Conservation (phyloP, 1,139 yeast species). For the Hyphopichia burtonii region DNA sequence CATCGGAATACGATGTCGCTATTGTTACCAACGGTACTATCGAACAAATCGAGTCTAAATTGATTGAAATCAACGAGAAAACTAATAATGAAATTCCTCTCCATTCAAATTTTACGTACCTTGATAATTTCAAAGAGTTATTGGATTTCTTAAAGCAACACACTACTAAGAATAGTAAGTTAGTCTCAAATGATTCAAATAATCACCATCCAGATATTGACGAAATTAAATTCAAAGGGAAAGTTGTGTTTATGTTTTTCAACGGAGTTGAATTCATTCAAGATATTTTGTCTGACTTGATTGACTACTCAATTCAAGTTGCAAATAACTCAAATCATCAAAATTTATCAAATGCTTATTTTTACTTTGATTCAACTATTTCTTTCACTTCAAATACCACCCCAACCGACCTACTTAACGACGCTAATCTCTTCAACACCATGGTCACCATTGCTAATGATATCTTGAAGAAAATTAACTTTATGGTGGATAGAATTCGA, state of each 20-base stretch:
- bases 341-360: conserved; percentile 22
- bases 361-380: conserved; percentile 35
- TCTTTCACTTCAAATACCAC: conserved; percentile 8
- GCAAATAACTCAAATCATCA: conserved; percentile 1
- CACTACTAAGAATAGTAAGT: conserved; percentile 5
- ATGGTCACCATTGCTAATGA: conserved; percentile 35
- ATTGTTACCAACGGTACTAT: conserved; percentile 37
- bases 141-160: conserved; percentile 12
- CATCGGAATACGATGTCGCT: conserved; percentile 33
- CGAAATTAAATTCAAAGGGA: conserved; percentile 21
- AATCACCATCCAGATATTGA: background rate
- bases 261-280: conserved; percentile 36
- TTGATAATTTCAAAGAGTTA: conserved; percentile 27
- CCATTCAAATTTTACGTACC: conserved; percentile 25
- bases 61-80: conserved; percentile 24
- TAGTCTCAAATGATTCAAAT: background rate
- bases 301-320: conserved; percentile 26
- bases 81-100: conserved; percentile 26
- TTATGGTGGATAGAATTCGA: conserved; percentile 33
- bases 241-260: conserved; percentile 41
- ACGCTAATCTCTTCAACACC: conserved; percentile 20
- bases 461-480: conserved; percentile 33
- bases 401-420: conserved; percentile 1
- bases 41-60: conserved; percentile 29
- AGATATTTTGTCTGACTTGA: conserved; percentile 28